A percentile compares a stretch with the other conserved stretches of the same genome.
phyloP scores from a whole-genome alignment of 2,329 filamentous ascomycete genomes.

The Colletotrichum sp. region DNA sequence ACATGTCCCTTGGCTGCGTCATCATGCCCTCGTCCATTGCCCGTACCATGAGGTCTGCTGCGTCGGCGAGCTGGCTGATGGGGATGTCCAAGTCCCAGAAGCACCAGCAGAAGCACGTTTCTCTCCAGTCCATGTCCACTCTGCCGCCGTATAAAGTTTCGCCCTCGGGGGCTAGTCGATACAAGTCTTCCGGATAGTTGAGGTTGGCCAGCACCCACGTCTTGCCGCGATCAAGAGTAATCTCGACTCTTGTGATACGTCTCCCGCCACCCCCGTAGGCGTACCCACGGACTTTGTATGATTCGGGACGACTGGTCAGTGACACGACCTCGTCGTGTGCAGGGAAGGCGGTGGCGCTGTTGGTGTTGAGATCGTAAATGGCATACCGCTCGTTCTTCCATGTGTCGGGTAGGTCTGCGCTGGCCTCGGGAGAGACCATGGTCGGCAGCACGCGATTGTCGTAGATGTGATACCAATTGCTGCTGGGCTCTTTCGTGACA shows the following conservation, averaged over 20 bases:
- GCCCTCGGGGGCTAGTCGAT: slow-evolving; percentile 64
- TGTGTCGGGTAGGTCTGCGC: slow-evolving; percentile 72
- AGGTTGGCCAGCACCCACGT: slow-evolving; percentile 80
- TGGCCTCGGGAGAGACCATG: slow-evolving; percentile 81
- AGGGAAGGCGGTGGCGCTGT: slow-evolving; percentile 81
- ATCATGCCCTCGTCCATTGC: slow-evolving; percentile 92
- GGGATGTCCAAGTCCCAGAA: slow-evolving; percentile 82
- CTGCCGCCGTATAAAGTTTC: slow-evolving; percentile 75
- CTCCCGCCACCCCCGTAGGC: slow-evolving; percentile 90
- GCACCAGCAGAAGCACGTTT: slow-evolving; percentile 88
- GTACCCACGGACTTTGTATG: slow-evolving; percentile 77
- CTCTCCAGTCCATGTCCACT: slow-evolving; percentile 81
- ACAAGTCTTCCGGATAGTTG: slow-evolving; percentile 84
- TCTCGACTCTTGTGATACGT: slow-evolving; percentile 79
- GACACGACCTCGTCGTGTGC: slow-evolving; percentile 74
- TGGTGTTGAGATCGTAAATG: slow-evolving; percentile 90
- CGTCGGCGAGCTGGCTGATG: slow-evolving; percentile 61
- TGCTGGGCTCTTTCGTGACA: slow-evolving; percentile 77
- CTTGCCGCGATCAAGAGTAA: slow-evolving; percentile 82
- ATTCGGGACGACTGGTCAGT: slow-evolving; percentile 40
- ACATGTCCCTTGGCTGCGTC: slow-evolving; percentile 89
- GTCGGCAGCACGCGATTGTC: slow-evolving; percentile 91
- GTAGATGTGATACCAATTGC: slow-evolving; percentile 96
- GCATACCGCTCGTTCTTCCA: slow-evolving; percentile 92
- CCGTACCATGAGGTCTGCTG: slow-evolving; percentile 78